Evolutionary conservation across 2,329 filamentous ascomycete genomes (phyloP), one percentile per base, ranked within the genome.

Genomic region (Aspergillus persii): DNA sequence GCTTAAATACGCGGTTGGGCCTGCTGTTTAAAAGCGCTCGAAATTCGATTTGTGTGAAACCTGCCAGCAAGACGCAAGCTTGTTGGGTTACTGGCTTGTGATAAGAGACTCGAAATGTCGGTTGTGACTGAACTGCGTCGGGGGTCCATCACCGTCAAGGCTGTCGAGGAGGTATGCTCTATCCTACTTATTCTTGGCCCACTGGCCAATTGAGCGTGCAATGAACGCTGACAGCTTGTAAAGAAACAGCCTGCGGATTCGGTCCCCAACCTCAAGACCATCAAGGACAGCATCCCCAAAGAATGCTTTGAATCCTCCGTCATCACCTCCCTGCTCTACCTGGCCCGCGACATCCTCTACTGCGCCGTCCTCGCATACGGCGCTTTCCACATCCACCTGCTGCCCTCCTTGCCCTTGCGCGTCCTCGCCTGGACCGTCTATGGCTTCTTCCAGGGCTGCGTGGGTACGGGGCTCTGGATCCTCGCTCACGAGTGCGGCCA

Each of bases 401-500:
- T 87, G 57, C 73, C 78, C 58, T 77, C 79, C 62, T 68, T 74
- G 36, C 67, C 69, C 60, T 68, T 80, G 50, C 82, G 83, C 59
- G 68, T 74, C 57, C 66, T 76, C 9, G 80, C 82, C 59, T 89
- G 85, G 85, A 75, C 77, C 31, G 71, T 75, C 48, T 90, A 90
- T 72, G 83, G 84, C 63, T 88, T 86, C 72, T 67, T 84, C 50
- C 86, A 89, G 75, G 87, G 88, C 53, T 81, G 88, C 30, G 76
- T 89, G 65, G 85, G 86, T 71, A 89, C 86, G 3, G 88, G 88
- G 3, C 76, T 90, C 66, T 90, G 88, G 88, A 87, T 89, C 64
- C 77, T 90, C 46, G 87, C 84, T 15, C 88, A 91, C 71, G 88
- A 91, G 73, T 88, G 85, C 71, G 88, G 88, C 54, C 88, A 91